A percentile compares a stretch with the other conserved stretches of the same genome.
phyloP scores from a whole-genome alignment of 2,329 filamentous ascomycete species.

The Monilinia aucupariae region DNA sequence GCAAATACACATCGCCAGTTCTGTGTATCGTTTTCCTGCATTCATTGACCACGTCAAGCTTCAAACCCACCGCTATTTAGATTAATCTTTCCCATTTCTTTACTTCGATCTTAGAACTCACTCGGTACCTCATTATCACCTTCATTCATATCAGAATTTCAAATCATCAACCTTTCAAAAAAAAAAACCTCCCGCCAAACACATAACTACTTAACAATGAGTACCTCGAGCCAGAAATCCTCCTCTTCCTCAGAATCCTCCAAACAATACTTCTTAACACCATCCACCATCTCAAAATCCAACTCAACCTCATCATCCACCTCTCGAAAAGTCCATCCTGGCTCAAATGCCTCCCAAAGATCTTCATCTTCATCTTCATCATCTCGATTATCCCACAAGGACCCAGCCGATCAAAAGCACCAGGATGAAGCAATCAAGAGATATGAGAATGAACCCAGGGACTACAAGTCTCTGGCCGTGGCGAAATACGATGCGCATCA shows the following conservation, averaged over 20 bases:
- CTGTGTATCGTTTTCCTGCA: not conserved
- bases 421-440: constrained; percentile 2
- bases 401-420: not conserved
- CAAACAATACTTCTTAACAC: not conserved
- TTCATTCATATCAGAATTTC: not conserved
- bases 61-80: not conserved
- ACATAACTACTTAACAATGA: not conserved
- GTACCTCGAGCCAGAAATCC: not conserved
- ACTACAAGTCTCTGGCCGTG: constrained; percentile 21
- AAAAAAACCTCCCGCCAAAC: not conserved
- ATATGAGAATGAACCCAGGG: constrained; percentile 18
- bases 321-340: not conserved
- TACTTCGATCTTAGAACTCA: not conserved
- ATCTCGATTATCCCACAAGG: not conserved
- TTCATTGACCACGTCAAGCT: not conserved
- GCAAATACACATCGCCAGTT: not conserved
- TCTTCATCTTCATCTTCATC: constrained; percentile 2
- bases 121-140: not conserved
- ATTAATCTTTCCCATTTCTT: not conserved
- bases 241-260: not conserved
- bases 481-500: constrained; percentile 24
- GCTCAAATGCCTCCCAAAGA: not conserved
- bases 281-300: constrained; percentile 1
- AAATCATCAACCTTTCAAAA: not conserved
- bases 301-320: constrained; percentile 1